Conservation (phyloP, 2,329 filamentous ascomycete species). For the Aspergillus intermedius region DNA sequence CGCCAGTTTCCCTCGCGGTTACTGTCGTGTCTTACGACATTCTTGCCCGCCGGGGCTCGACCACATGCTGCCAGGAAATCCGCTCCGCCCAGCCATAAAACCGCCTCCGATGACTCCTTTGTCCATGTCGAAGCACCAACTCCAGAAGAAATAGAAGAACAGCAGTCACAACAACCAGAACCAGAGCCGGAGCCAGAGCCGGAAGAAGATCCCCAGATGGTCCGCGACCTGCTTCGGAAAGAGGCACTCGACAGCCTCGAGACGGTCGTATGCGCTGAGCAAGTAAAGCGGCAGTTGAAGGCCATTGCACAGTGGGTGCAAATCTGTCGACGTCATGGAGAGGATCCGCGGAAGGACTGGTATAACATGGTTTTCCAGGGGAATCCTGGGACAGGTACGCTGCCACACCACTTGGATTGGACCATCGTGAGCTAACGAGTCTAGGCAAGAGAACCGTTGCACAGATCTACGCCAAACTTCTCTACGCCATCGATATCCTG, state of each 20-base stretch:
- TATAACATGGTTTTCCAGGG: slow-evolving; percentile 16
- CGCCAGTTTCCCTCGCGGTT: neutral
- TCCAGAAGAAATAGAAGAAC: neutral
- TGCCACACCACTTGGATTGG: neutral
- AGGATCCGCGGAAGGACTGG: slow-evolving; percentile 15
- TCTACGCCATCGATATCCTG: slow-evolving; percentile 12
- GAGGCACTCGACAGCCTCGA: slow-evolving; percentile 11
- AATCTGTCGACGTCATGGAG: slow-evolving; percentile 15
- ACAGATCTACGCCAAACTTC: slow-evolving; percentile 15
- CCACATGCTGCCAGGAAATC: neutral
- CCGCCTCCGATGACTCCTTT: neutral
- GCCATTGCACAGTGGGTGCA: slow-evolving; percentile 15
- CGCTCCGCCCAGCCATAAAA: neutral
- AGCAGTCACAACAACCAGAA: neutral
- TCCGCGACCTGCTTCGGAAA: neutral
- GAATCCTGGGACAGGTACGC: slow-evolving; percentile 12
- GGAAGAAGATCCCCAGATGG: neutral
- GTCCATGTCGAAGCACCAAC: neutral
- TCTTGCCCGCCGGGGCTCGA: neutral
- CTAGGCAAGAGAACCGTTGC: slow-evolving; percentile 13
- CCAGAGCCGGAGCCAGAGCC: neutral
- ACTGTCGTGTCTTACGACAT: neutral
- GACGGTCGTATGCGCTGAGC: slow-evolving; percentile 11
- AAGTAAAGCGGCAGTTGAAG: slow-evolving; percentile 14
- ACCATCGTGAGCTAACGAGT: neutral